Evolutionary conservation across 1,139 yeast genomes (phyloP), one percentile per base, ranked within the genome.

Genomic region (Hyphopichia wangnamkhiaoensis): DNA sequence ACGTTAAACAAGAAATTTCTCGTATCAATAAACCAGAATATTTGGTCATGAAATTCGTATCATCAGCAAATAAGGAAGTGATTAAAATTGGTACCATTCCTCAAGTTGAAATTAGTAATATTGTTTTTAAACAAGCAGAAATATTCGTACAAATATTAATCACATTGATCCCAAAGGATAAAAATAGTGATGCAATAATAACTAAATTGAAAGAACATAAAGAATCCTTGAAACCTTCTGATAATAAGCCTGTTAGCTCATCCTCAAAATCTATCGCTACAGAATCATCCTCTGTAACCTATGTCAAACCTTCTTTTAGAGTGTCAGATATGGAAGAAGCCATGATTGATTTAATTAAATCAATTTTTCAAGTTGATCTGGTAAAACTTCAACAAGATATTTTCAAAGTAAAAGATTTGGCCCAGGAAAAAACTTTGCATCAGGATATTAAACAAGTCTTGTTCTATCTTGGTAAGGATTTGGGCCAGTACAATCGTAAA

Each of bases 21-120:
- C 56, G 71, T 17, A 68, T 73, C 41, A 66, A 68, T 30, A 71
- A 77, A 27, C 78, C 82, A 1, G 91, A 84, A 47, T 84, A 80
- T 41, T 63, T 86, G 37, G 75, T 86, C 7, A 76, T 83, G 68
- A 71, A 76, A 55, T 87, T 85, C 56, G 77, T 84, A 16, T 73
- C 82, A 18, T 72, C 79, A 42, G 81, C 87, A 7, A 79, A 80
- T 41, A 82, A 79, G 48, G 91, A 84, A 55, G 57, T 84, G 28
- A 71, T 68, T 37, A 80, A 81, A 46, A 48, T 78, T 30, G 76
- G 77, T 1, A 56, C 60, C 31, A 49, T 58, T n/a, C 70, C 70
- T 4, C 63, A 58, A 2, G 54, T 63, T 12, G 75, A 78, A 32
- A 61, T 71, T 26, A 74, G 76, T 42, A 57, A 64, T 2, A 63